Conservation (phyloP, 192 early-diverging fungal genomes). For the Coemansia sp. region DNA sequence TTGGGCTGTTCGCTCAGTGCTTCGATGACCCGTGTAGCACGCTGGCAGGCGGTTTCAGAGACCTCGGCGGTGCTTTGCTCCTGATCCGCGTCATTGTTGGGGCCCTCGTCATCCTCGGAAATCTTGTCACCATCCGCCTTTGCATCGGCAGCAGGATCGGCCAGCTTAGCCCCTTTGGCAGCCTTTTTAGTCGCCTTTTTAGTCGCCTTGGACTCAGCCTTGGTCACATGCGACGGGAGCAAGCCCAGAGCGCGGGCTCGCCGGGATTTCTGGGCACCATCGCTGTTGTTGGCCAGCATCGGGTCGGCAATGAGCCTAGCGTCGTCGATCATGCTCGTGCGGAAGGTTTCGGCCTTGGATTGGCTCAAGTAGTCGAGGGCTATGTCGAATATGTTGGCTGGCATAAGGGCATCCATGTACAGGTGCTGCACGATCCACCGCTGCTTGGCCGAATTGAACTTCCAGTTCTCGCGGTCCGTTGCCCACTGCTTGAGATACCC, state of each 20-base stretch:
- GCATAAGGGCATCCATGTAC: constrained; percentile 31
- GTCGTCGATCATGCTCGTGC: constrained; percentile 23
- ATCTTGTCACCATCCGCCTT: neutral
- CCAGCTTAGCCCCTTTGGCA: neutral
- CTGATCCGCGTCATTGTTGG: constrained; percentile 1
- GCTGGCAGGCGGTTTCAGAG: constrained; percentile 12
- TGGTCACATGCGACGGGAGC: constrained; percentile 42
- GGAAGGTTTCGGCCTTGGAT: constrained; percentile 7
- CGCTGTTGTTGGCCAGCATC: neutral
- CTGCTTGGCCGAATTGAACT: constrained; percentile 50
- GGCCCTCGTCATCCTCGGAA: neutral
- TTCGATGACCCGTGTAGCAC: constrained; percentile 27
- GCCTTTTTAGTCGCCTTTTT: constrained; percentile 6
- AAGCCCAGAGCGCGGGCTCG: constrained; percentile 21
- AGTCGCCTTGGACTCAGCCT: constrained; percentile 22
- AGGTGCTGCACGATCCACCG: constrained; percentile 45
- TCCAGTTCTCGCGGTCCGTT: constrained; percentile 21
- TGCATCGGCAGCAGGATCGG: neutral
- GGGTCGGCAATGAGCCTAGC: constrained; percentile 31
- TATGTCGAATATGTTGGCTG: constrained; percentile 23
- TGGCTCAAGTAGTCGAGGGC: constrained; percentile 28
- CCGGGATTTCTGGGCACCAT: constrained; percentile 4
- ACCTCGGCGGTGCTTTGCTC: neutral
- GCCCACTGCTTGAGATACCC: constrained; percentile 31
- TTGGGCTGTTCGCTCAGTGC: neutral